Base-by-base conservation (phyloP, 805 yeast genomes). In the Kuraishia ogatae region DNA sequence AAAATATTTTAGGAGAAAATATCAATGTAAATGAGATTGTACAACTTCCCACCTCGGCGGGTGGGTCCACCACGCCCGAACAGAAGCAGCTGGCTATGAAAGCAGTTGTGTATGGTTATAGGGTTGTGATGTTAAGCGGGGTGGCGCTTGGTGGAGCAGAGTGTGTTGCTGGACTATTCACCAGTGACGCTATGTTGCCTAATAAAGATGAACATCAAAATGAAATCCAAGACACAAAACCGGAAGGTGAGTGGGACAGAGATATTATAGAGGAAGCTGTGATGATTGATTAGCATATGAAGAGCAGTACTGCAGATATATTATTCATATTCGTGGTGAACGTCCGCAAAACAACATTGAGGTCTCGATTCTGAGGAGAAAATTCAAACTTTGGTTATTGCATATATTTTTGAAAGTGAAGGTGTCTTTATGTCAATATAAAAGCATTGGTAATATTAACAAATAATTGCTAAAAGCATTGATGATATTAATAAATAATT, bases 131-230 rank as follows among this genome's bases (percentile, higher is more conserved):
- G 62, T 59, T 59, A 39, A 57, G 60, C 49, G 57, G 53, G 21
- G 55, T 60, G 35, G 65, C 57, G 2, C 55, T 62, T 55, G 63
- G 60, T 17, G 60, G 55, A 1, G 20, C 54, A 20, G 64, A 61
- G 35, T 29, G 59, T 8, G 20, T 62, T 7, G 49, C 26, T 43
- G 54, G 59, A 2, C 20, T 59, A 29, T 58, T 61, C 50, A 28
- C 60, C 46, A 50, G 47, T 29, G 50, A 35, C 50, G 22, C 28
- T 20, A 50, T 48, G n/a, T 19, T 51, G 5, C 29, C 22, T 15
- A 23, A 46, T n/a, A 43, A 48, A 6, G 52, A 43, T 13, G 48
- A 17, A 19, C 5, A 47, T 35, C 17, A 35, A 13, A 5, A 35
- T 35, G n/a, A 13, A 35, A 3, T 15, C 13, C 17, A 35, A 3